Conservation (phyloP, 148 eudicot genomes). For the Diospyros kaki region DNA sequence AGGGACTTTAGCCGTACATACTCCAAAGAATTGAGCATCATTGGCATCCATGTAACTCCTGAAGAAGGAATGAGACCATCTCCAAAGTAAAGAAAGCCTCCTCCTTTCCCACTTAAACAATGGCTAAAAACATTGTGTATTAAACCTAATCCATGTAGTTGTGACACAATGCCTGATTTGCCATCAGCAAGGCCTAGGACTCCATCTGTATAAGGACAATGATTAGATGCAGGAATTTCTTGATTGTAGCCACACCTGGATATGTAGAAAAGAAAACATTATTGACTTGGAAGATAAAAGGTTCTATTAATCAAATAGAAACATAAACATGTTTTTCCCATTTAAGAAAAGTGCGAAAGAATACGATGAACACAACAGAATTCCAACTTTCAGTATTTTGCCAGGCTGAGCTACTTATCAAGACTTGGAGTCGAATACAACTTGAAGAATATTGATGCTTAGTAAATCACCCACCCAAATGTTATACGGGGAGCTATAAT, state of each 20-base stretch:
- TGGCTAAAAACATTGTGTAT: conserved; percentile 72
- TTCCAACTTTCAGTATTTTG: conserved; percentile 4
- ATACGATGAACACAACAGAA: neutral
- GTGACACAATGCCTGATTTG: conserved; percentile 64
- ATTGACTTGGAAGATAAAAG: neutral
- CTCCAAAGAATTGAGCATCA: conserved; percentile 42
- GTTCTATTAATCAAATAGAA: neutral
- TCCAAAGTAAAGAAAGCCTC: conserved; percentile 82
- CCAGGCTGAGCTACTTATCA: neutral
- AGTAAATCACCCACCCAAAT: conserved; percentile 57
- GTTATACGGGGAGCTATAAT: conserved; percentile 37
- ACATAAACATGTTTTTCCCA: neutral
- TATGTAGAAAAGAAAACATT: conserved; percentile 7
- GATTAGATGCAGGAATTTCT: conserved; percentile 41
- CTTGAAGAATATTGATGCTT: neutral
- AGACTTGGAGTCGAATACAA: neutral
- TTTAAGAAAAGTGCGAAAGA: neutral
- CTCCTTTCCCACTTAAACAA: conserved; percentile 76
- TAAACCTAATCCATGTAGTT: conserved; percentile 45
- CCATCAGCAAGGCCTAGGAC: conserved; percentile 74
- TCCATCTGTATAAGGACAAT: conserved; percentile 77
- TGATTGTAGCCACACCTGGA: conserved; percentile 92
- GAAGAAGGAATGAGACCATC: conserved; percentile 60
- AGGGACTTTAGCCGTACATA: conserved; percentile 24
- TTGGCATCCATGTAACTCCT: conserved; percentile 62